Percentiles rank a stretch among this genome's conserved stretches.
phyloP scores from a whole-genome alignment of 768 basidiomycete genomes.

The Gyrodon lividus region DNA sequence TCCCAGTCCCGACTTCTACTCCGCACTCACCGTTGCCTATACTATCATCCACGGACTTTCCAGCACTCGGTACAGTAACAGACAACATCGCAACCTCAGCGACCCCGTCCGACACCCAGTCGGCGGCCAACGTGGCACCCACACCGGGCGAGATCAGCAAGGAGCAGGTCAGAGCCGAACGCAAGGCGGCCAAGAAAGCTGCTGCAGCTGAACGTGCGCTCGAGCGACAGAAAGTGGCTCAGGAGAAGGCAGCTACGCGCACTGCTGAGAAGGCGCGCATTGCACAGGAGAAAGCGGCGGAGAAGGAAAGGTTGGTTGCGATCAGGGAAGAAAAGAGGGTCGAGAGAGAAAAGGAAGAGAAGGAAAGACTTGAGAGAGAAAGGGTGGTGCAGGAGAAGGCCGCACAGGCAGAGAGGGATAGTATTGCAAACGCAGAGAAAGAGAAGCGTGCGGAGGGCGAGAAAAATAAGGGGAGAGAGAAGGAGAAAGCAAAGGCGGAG shows the following conservation, averaged over 20 bases:
- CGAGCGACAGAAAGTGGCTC: slow-evolving; percentile 54
- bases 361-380: slow-evolving; percentile 42
- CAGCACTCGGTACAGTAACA: slow-evolving; percentile 47
- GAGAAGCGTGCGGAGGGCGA: slow-evolving; percentile 29
- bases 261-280: slow-evolving; percentile 54
- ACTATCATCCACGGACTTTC: slow-evolving; percentile 73
- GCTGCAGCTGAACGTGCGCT: slow-evolving; percentile 60
- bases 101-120: slow-evolving; percentile 24
- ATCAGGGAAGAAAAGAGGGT: slow-evolving; percentile 39
- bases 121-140: slow-evolving; percentile 14
- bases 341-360: slow-evolving; percentile 36
- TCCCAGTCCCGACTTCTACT: slow-evolving; percentile 35
- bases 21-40: slow-evolving; percentile 44
- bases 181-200: slow-evolving; percentile 64
- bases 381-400: slow-evolving; percentile 29
- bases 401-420: slow-evolving; percentile 38
- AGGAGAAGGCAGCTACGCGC: slow-evolving; percentile 54
- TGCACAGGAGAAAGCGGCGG: slow-evolving; percentile 52
- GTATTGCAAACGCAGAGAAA: slow-evolving; percentile 32
- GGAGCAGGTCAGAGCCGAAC: slow-evolving; percentile 55
- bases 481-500: slow-evolving; percentile 29
- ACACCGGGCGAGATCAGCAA: slow-evolving; percentile 38
- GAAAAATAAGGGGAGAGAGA: slow-evolving; percentile 23
- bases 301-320: slow-evolving; percentile 47
- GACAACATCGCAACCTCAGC: slow-evolving; percentile 9